phyloP scores from a whole-genome alignment of 2,329 filamentous ascomycete species.

The Trichoderma atroviride region DNA sequence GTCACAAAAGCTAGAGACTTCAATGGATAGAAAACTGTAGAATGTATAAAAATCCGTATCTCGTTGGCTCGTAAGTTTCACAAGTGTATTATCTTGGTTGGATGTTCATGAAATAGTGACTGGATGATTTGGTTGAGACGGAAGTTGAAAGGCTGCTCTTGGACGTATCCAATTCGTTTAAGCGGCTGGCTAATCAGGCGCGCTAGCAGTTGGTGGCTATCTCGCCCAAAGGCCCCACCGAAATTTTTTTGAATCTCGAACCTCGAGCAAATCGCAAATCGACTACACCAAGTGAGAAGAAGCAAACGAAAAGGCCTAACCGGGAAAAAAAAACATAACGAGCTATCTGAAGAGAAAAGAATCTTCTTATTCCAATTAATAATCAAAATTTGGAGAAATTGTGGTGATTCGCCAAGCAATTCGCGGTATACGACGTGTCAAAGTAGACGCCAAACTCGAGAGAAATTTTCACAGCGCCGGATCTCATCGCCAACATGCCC shows the following conservation, averaged over 20 bases:
- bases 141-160: constrained; percentile 10
- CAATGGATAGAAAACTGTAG: no score
- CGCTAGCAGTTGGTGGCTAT: neutral
- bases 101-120: neutral
- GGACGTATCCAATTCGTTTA: neutral
- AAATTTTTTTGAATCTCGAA: constrained; percentile 28
- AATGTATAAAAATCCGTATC: neutral
- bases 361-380: neutral
- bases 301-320: neutral
- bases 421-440: neutral
- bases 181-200: constrained; percentile 26
- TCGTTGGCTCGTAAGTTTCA: neutral
- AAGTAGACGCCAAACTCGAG: neutral
- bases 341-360: neutral
- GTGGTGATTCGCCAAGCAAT: neutral
- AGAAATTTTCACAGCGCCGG: constrained; percentile 1
- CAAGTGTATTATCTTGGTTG: neutral
- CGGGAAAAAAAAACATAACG: no score
- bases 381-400: neutral
- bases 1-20: neutral
- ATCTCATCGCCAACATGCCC: constrained; percentile 28
- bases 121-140: neutral
- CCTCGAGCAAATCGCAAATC: constrained; percentile 13
- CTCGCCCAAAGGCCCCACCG: constrained; percentile 23
- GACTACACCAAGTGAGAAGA: neutral